phyloP scores from a whole-genome alignment of 2,329 filamentous ascomycete genomes.

The Mycosphaerella sp. region DNA sequence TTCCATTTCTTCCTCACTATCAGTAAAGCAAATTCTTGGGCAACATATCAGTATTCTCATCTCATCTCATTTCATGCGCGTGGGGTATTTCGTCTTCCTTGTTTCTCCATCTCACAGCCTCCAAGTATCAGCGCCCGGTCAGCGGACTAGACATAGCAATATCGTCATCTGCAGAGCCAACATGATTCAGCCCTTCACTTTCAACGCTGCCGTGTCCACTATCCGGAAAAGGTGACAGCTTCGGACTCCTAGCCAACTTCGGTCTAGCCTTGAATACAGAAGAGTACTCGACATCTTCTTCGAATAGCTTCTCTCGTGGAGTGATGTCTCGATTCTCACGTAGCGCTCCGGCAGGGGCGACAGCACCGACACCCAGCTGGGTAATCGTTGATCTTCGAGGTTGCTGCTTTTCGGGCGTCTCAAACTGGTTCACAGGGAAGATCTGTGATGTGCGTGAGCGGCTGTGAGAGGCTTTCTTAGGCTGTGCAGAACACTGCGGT shows the following conservation, averaged over 20 bases:
- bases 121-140: conserved; percentile 6
- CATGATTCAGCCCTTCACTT: neutral
- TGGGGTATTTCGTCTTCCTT: neutral
- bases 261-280: conserved; percentile 81
- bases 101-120: neutral
- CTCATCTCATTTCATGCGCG: neutral
- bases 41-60: conserved; percentile 5
- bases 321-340: conserved; percentile 37
- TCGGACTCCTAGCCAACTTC: conserved; percentile 69
- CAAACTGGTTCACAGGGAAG: conserved; percentile 52
- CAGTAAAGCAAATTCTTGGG: neutral
- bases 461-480: conserved; percentile 30
- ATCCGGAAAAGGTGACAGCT: conserved; percentile 7
- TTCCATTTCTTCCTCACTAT: neutral
- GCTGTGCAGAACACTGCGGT: conserved; percentile 32
- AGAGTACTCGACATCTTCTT: conserved; percentile 66
- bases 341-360: neutral
- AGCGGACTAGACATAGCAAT: conserved; percentile 10
- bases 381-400: conserved; percentile 17
- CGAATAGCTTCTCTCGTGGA: conserved; percentile 63
- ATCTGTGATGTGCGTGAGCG: conserved; percentile 29
- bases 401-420: conserved; percentile 41
- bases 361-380: conserved; percentile 5
- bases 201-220: conserved; percentile 7
- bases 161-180: conserved; percentile 6